Base-by-base conservation (phyloP, 2,329 filamentous ascomycete species). In the Trichothecium roseum region DNA sequence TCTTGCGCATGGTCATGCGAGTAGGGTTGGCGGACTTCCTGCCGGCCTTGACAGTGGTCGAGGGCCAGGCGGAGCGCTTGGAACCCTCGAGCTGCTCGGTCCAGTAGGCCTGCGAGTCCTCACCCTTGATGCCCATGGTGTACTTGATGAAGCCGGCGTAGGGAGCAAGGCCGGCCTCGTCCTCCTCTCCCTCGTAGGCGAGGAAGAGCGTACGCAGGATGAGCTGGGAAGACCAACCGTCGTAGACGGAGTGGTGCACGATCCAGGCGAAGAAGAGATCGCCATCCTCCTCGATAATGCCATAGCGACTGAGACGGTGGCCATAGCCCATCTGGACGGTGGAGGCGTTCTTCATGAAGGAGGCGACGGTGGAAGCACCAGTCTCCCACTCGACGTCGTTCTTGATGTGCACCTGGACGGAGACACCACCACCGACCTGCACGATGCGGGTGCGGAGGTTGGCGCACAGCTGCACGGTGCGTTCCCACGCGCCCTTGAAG, bases 201-300 rank as follows among this genome's bases (percentile, higher is more conserved):
- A 29, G 18, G 13, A 16, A 31, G 8, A 37, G 10, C 10, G 26
- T 22, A 14, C 42, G 39, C 15, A 33, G 30, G 9, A 36, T 15
- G 10, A 38, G 16, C 8, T 29, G 13, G 5, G 32, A 32, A 13
- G 35, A 36, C 36, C 38, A 46, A 16, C 41, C 45, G 32, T 48
- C 45, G 18, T 47, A 48, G 4, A 43, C n/a, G 14, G 43, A 30
- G 27, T 48, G 45, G 18, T 48, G 45, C 3, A 30, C 30, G 4
- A 40, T 40, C 29, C 40, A 47, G 9, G 42, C 35, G 8, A 47
- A 39, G 18, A 26, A 43, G 9, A 15, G 14, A 4, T 27, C 30
- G 20, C 12, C 17, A 13, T 15, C 15, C n/a, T 26, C 29, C 7
- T 22, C 13, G 4, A 33, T 17, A n/a, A 36, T 16, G 22, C 28